A percentile compares a stretch with the other conserved stretches of the same genome.
phyloP scores from a whole-genome alignment of 2,329 filamentous ascomycete species.

The Epichloe scottii region DNA sequence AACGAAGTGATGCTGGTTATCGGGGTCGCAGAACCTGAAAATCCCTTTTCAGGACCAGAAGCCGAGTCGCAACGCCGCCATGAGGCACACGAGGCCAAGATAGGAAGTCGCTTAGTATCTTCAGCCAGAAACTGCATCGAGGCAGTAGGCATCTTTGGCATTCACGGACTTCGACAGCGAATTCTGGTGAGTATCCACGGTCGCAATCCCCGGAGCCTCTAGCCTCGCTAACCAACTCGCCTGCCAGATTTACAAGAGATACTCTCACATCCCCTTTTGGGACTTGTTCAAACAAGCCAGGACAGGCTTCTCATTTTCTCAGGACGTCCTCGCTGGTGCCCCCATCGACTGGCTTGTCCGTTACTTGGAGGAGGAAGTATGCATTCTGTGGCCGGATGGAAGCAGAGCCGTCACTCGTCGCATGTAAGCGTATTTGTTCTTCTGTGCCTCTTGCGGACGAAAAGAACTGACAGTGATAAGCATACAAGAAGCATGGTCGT shows the following conservation, averaged over 20 bases:
- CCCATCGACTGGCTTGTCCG: conserved; percentile 17
- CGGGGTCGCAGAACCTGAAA: conserved; percentile 47
- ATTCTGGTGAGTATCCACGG: conserved; percentile 32
- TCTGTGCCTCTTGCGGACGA: too few relatives aligned
- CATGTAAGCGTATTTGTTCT: conserved; percentile 14
- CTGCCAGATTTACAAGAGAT: conserved; percentile 37
- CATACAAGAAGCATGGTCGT: conserved; percentile 22
- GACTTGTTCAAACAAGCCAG: conserved; percentile 23
- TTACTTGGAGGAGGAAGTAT: conserved; percentile 17
- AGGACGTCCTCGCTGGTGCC: conserved; percentile 21
- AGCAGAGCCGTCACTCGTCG: conserved; percentile 11
- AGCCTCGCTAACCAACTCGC: conserved; percentile 6
- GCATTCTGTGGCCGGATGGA: conserved; percentile 14
- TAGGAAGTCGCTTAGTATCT: conserved; percentile 28
- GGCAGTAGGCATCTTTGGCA: conserved; percentile 36
- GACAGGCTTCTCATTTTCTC: conserved; percentile 17
- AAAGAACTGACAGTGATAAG: conserved; percentile 13
- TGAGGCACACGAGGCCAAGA: conserved; percentile 32
- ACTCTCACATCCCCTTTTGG: conserved; percentile 36
- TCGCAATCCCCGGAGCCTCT: too few relatives aligned
- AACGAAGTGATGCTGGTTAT: conserved; percentile 54
- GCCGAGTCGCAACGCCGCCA: conserved; percentile 30
- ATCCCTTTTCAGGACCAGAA: conserved; percentile 25
- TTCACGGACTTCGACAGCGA: conserved; percentile 39
- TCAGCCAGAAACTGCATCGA: conserved; percentile 21